These are phyloP conservation scores for Tetragonia tetragonoides DNA, from an alignment of 148 eudicot genomes.

Conservation along the genomic window DNA sequence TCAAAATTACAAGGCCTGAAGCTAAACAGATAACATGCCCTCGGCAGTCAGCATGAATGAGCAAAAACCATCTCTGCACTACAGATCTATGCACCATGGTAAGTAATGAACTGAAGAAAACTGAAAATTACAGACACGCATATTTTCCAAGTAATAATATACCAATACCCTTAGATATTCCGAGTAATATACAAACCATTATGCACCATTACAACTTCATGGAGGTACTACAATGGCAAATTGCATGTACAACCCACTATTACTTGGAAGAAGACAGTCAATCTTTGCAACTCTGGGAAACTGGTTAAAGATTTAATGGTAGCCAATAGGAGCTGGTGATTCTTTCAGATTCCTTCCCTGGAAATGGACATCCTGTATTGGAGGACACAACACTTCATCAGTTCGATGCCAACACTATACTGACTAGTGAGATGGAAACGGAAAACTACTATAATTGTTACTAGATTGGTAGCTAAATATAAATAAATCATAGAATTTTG, in stretches of 20 bases:
- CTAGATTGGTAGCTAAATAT: not conserved
- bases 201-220: not conserved
- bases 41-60: not conserved
- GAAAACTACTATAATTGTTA: not conserved
- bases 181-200: not conserved
- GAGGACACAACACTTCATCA: conserved; percentile 8
- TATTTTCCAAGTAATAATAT: not conserved
- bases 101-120: not conserved
- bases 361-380: conserved; percentile 69
- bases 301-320: conserved; percentile 38
- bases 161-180: not conserved
- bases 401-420: not conserved
- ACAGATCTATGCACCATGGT: not conserved
- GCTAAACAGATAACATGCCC: not conserved
- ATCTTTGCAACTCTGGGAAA: not conserved
- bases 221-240: conserved; percentile 1
- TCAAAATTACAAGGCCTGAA: not conserved
- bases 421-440: not conserved
- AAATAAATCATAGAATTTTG: not conserved
- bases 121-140: not conserved
- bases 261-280: not conserved
- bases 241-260: conserved; percentile 4
- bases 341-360: conserved; percentile 71
- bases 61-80: no score
- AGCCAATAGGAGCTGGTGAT: conserved; percentile 78